phyloP scores from a whole-genome alignment of 495 filamentous ascomycete genomes.

The Penicillium lagena region DNA sequence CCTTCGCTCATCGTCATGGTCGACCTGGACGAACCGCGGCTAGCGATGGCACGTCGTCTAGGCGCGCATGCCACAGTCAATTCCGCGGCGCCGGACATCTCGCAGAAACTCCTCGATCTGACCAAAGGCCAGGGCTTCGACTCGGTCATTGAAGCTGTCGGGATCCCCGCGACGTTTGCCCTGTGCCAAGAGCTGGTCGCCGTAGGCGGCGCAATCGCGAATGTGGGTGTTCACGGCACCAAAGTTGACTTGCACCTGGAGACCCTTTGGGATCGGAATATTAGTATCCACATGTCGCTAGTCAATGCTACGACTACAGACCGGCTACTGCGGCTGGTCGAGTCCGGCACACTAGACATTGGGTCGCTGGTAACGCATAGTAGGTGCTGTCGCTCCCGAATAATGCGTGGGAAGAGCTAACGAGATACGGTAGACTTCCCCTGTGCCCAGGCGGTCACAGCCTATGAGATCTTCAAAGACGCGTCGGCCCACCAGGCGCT shows the following conservation, averaged over 20 bases:
- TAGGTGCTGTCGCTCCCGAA: constrained; percentile 6
- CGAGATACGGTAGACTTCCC: constrained; percentile 5
- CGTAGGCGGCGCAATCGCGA: constrained; percentile 43
- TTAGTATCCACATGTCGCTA: constrained; percentile 37
- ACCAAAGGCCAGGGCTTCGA: constrained; percentile 43
- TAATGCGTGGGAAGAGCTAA: background rate
- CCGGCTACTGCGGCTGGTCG: background rate
- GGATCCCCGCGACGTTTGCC: constrained; percentile 39
- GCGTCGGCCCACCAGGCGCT: constrained; percentile 15
- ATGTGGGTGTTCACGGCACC: constrained; percentile 43
- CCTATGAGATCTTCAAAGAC: constrained; percentile 11
- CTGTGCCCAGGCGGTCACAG: constrained; percentile 1
- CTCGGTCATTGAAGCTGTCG: constrained; percentile 50
- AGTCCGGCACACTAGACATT: constrained; percentile 23
- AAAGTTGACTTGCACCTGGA: constrained; percentile 39
- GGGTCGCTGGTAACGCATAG: constrained; percentile 38
- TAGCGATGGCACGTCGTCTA: constrained; percentile 33
- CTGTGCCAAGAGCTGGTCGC: constrained; percentile 43
- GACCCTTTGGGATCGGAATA: constrained; percentile 39
- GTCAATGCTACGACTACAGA: constrained; percentile 9
- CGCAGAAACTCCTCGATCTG: constrained; percentile 24
- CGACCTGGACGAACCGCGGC: constrained; percentile 34
- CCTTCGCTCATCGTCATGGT: constrained; percentile 38
- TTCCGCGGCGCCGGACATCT: constrained; percentile 14
- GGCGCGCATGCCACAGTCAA: constrained; percentile 39